Evolutionary conservation across 2,329 filamentous ascomycete species (phyloP).

Genomic region (Byssoonygena ceratinophila): DNA sequence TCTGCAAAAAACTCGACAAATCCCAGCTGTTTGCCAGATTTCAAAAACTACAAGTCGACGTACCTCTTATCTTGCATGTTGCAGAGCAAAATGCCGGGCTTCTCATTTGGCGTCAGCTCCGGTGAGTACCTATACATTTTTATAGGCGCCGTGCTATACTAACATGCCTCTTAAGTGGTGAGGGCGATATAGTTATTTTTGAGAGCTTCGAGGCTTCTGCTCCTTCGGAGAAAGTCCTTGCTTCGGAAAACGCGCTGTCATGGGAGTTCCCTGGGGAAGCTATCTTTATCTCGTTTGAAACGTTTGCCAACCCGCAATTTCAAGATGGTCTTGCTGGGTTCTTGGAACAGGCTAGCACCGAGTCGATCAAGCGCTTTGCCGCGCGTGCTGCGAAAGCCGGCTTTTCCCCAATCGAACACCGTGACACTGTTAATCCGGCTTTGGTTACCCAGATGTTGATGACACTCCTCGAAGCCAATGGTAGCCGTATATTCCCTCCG

Average conservation of each 20-base stretch:
- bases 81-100: slow-evolving; percentile 42
- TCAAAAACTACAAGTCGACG: slow-evolving; percentile 20
- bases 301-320: slow-evolving; percentile 37
- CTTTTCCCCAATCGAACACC: slow-evolving; percentile 40
- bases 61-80: slow-evolving; percentile 38
- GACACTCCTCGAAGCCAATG: slow-evolving; percentile 48
- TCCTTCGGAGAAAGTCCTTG: slow-evolving; percentile 43
- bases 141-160: not conserved
- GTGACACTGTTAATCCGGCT: slow-evolving; percentile 48
- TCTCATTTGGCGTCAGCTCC: slow-evolving; percentile 29
- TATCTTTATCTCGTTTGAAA: slow-evolving; percentile 36
- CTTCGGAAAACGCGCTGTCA: slow-evolving; percentile 41
- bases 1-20: slow-evolving; percentile 17
- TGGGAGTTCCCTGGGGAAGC: slow-evolving; percentile 52
- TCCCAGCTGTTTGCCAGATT: slow-evolving; percentile 23
- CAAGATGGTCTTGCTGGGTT: slow-evolving; percentile 42
- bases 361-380: slow-evolving; percentile 45
- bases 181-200: slow-evolving; percentile 35
- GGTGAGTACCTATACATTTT: slow-evolving; percentile 23
- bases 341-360: slow-evolving; percentile 46
- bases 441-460: slow-evolving; percentile 52
- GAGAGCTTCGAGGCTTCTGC: slow-evolving; percentile 55
- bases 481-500: slow-evolving; percentile 29
- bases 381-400: slow-evolving; percentile 46
- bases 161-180: slow-evolving; percentile 12